Evolutionary conservation across 2,329 filamentous ascomycete genomes (phyloP), one percentile per base, ranked within the genome.

Genomic region (Pseudonectria foliicola): DNA sequence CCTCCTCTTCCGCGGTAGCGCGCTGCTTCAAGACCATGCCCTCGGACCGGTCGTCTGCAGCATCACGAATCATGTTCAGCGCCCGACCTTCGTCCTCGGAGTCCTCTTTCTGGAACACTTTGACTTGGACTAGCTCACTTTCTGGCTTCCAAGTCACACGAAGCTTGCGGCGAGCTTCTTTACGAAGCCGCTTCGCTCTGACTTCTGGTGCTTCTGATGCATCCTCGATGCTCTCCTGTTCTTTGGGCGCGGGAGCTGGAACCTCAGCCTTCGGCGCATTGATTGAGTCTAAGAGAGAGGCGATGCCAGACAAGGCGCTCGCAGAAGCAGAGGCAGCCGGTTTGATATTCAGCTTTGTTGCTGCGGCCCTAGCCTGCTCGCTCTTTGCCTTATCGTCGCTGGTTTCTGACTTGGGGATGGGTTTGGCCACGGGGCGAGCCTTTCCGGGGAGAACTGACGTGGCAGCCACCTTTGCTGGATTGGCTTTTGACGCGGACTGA

Each of bases 101-200:
- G 2, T 76, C 77, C 42, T 86, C 80, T 49, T 85, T 83, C 35
- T 78, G 76, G 60, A 89, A 88, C 32, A 80, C 64, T 43, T 75
- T 74, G 35, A 86, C 66, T 46, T 84, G 67, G 2, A 79, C 79
- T 21, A 90, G 68, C 21, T 77, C 73, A 13, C 72, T 64, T 32
- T 82, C 82, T 1, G 77, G 70, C 52, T 80, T 84, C 70, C 83
- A 90, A 6, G 64, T 72, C 6, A 90, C 85, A 10, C 79, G 73
- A 14, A 88, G 64, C 43, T 82, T 77, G 25, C 82, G 73, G 31
- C 84, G 73, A 39, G 76, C 71, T 54, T 88, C 82, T 50, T 86
- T 88, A 25, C 82, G 76, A 4, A 86, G 63, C 10, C 85, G 75
- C 49, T 77, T 82, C 2, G 69, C 64, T 48, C 70, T 79, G 53